Base-by-base conservation (phyloP, 2,329 filamentous ascomycete species). In the Fusarium coicis region DNA sequence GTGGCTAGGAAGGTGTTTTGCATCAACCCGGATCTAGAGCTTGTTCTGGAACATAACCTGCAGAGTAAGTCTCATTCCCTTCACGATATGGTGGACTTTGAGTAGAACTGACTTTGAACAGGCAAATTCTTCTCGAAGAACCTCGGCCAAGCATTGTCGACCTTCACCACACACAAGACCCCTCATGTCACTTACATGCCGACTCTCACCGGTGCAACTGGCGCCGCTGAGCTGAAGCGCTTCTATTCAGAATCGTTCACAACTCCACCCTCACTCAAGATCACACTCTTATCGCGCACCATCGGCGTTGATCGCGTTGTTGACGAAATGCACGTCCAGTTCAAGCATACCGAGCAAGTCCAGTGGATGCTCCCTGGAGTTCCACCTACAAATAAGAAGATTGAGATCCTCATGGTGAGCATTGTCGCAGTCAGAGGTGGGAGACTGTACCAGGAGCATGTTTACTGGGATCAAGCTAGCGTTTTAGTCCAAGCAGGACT, bases 161-260 rank as follows among this genome's bases (percentile, higher is more conserved):
- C 90, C 1, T 85, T 82, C 69, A 84, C 84, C 0, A 90, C 91
- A 80, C 88, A 91, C 49, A 86, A 88, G 58, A 86, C 89, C 58
- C 91, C 91, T 1, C 92, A 93, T 70, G 90, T 93, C 18, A 93
- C 92, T 52, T 88, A 93, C 79, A 84, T 93, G 30, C 90, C 92
- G 0, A 93, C 91, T 0, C 73, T 90, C 37, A 89, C 87, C 0
- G 92, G 92, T 12, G 92, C 90, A 2, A 87, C 92, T 26, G 91
- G 91, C 1, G 83, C 88, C 39, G 83, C 84, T 7, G 84, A 86
- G 14, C 83, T 93, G 4, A 86, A 88, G 37, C 82, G 86, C 7
- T 93, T 93, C 81, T 93, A 93, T 80, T 84, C 85, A 0, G 80
- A 91, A 64, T 89, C 91, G 72, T 93, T 93, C 81, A 84, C 83